Conservation (phyloP, 2,329 filamentous ascomycete species). For the Aspergillus sp. region DNA sequence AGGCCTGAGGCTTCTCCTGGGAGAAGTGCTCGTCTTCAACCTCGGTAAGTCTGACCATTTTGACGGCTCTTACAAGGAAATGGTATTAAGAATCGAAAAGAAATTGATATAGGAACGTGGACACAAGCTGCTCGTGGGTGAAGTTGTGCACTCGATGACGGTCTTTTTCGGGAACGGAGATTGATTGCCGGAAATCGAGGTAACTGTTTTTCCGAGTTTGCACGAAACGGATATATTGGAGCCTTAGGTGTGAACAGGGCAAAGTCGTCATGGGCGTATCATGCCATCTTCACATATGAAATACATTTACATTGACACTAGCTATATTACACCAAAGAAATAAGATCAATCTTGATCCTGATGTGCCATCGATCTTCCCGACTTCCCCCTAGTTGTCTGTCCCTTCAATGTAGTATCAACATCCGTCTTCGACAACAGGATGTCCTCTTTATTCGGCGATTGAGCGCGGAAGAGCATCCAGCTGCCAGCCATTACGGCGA, state of each 20-base stretch:
- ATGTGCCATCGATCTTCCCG: not conserved
- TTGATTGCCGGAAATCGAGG: conserved; percentile 18
- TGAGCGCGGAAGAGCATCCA: not conserved
- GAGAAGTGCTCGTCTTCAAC: conserved; percentile 95
- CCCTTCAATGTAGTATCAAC: not conserved
- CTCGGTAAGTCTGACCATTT: conserved; percentile 94
- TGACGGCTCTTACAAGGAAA: conserved; percentile 16
- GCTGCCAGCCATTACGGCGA: not conserved
- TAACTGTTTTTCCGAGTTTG: conserved; percentile 35
- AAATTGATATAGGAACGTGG: conserved; percentile 4
- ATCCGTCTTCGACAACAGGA: not conserved
- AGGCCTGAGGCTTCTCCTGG: conserved; percentile 58
- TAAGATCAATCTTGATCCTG: not conserved
- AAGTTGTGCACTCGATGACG: conserved; percentile 6
- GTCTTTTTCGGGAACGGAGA: conserved; percentile 10
- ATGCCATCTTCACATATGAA: too few relatives aligned
- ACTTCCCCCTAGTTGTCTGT: not conserved
- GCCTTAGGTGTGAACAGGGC: too few relatives aligned
- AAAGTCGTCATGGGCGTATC: too few relatives aligned
- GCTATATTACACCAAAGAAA: too few relatives aligned
- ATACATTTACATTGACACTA: too few relatives aligned
- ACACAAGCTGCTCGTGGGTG: conserved; percentile 1
- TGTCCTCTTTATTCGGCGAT: not conserved
- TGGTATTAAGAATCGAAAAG: conserved; percentile 1
- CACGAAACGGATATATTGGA: conserved; percentile 1